A percentile compares a stretch with the other conserved stretches of the same genome.
These are phyloP conservation scores for Elsinoe fawcettii DNA, from an alignment of 2,329 filamentous ascomycete genomes.

Conservation along the genomic window DNA sequence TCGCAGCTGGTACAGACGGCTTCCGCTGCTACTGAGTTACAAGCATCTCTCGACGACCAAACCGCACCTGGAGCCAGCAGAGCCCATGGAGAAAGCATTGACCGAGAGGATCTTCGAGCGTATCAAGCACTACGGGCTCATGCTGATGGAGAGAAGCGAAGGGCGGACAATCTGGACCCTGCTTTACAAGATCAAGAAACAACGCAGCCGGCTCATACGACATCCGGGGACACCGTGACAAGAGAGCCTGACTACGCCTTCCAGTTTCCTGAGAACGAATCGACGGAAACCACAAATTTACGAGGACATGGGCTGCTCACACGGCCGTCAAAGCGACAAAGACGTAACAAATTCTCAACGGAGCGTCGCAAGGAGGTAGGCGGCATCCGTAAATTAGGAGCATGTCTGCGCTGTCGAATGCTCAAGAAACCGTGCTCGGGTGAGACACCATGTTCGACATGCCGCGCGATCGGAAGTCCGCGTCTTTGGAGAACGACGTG, in stretches of 20 bases:
- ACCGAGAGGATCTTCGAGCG: not conserved
- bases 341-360: constrained; percentile 50
- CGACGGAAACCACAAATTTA: not conserved
- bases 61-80: not conserved
- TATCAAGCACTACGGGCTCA: not conserved
- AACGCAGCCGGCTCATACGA: constrained; percentile 16
- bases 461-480: constrained; percentile 52
- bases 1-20: constrained; percentile 20
- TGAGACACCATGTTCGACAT: constrained; percentile 52
- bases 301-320: constrained; percentile 17
- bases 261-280: constrained; percentile 14
- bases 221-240: not conserved
- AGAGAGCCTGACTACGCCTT: constrained; percentile 20
- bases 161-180: not conserved
- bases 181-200: not conserved
- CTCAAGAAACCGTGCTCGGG: constrained; percentile 57
- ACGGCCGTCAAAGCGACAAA: constrained; percentile 38
- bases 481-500: constrained; percentile 53
- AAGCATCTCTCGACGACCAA: not conserved
- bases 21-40: constrained; percentile 19
- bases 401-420: constrained; percentile 57
- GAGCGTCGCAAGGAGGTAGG: constrained; percentile 51
- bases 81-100: not conserved
- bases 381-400: constrained; percentile 52
- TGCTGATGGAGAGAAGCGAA: not conserved